Evolutionary conservation across 2,329 filamentous ascomycete genomes (phyloP), one percentile per base, ranked within the genome.

Genomic region (Elsinoe necatrix): DNA sequence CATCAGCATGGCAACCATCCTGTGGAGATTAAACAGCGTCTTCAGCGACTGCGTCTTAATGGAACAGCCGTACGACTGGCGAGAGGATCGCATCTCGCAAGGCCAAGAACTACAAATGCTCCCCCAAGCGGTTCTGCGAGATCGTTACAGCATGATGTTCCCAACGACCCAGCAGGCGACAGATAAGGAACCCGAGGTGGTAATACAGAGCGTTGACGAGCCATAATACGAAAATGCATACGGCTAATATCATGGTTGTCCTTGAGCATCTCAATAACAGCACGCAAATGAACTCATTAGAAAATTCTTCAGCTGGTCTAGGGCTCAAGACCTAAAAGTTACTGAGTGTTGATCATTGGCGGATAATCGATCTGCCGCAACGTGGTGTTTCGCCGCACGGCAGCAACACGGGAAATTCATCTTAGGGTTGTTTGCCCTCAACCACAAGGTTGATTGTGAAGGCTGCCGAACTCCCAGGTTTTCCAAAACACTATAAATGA

Each of bases 11-110:
- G 25, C 45, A 20, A 50, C 45, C 8, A 18, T 50, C 3, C 18
- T 50, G n/a, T 50, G 23, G 12, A 29, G 45, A 20, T 25, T 50
- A 25, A 50, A 50, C 45, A 50, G 45, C 14, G 45, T 50, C n/a
- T 50, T 50, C 25, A 50, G 45, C 14, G 45, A 50, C 16, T 31
- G 25, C 11, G 27, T 31, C 12, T 9, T 50, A 14, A 50, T 31
- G 12, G 45, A 50, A 4, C 23, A 31, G 11, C 45, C 23, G 18
- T 21, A 50, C 16, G 45, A 50, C 45, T 50, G 45, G 45, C 45
- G 45, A 16, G 25, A 50, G 4, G 45, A 50, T 16, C 45, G 45
- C 11, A 34, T 50, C 23, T 50, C 45, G 8, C 25, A 31, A 20
- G 27, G 27, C 11, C 25, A 50, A 34, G 45, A 50, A 21, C 25